Conservation (phyloP, 176 grass and related monocot species). For the Ampelocalamus luodianensis region DNA sequence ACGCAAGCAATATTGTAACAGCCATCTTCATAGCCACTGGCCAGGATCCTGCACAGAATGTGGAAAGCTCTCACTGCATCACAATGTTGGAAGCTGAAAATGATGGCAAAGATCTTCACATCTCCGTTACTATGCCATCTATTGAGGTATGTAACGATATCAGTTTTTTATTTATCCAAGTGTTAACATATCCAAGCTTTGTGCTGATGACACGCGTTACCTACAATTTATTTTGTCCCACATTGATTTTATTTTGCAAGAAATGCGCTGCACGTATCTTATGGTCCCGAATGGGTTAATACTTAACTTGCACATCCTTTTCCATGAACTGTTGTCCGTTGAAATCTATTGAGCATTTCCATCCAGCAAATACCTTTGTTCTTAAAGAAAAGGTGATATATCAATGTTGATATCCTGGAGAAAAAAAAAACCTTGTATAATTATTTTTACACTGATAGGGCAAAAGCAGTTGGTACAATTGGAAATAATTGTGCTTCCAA, state of each 20-base stretch:
- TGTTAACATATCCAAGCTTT: slow-evolving; percentile 10
- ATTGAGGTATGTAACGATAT: slow-evolving; percentile 73
- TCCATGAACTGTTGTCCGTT: slow-evolving; percentile 9
- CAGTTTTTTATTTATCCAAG: slow-evolving; percentile 12
- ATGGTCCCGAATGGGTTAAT: slow-evolving; percentile 24
- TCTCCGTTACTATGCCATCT: slow-evolving; percentile 97
- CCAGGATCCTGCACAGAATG: slow-evolving; percentile 93
- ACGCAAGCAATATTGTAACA: slow-evolving; percentile 89
- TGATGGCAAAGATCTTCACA: slow-evolving; percentile 85
- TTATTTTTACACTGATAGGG: background rate
- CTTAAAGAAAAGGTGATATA: slow-evolving; percentile 17
- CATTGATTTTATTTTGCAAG: slow-evolving; percentile 37
- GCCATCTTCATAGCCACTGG: slow-evolving; percentile 97
- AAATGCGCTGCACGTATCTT: slow-evolving; percentile 31
- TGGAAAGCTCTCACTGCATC: slow-evolving; percentile 97
- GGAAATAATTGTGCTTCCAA: background rate
- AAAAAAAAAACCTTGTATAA: background rate
- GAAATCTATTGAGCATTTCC: background rate
- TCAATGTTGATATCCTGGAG: background rate
- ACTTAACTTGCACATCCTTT: slow-evolving; percentile 29
- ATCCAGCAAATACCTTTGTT: background rate
- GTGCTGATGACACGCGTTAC: background rate
- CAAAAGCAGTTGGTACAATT: background rate
- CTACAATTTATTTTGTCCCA: slow-evolving; percentile 23
- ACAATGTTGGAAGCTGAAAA: slow-evolving; percentile 94